Conservation (phyloP, 176 grass and related monocot species). For the Cenchrus fungigraminus region DNA sequence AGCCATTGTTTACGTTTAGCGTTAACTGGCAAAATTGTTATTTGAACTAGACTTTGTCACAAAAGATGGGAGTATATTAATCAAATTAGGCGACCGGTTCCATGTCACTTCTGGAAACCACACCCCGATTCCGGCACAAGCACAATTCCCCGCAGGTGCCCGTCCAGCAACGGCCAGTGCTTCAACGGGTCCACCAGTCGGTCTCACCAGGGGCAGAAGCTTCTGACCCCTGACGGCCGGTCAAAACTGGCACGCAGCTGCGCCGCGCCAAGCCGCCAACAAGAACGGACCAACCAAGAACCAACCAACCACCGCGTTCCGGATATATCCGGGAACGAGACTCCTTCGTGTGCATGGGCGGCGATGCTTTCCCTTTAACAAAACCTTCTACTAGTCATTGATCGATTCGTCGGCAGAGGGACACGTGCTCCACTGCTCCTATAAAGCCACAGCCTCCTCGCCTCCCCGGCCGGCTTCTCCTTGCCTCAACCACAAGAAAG, state of each 20-base stretch:
- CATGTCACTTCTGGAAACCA: background rate
- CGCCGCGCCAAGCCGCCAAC: background rate
- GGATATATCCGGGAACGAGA: slow-evolving; percentile 1
- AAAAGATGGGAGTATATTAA: background rate
- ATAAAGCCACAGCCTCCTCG: slow-evolving; percentile 16
- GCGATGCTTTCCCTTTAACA: background rate
- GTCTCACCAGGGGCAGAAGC: background rate
- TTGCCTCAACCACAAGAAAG: background rate
- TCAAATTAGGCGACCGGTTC: slow-evolving; percentile 16
- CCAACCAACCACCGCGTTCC: slow-evolving; percentile 19
- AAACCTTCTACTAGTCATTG: background rate
- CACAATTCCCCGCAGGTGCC: background rate
- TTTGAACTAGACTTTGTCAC: slow-evolving; percentile 12
- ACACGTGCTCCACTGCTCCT: background rate
- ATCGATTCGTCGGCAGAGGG: background rate
- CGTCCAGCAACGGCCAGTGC: too few relatives aligned
- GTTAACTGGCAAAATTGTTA: background rate
- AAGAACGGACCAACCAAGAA: background rate
- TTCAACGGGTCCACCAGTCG: slow-evolving; percentile 8
- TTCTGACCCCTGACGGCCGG: background rate
- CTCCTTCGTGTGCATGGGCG: background rate
- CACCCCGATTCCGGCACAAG: background rate
- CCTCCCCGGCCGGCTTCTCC: too few relatives aligned
- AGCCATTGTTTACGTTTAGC: background rate
- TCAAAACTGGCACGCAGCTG: slow-evolving; percentile 47